Percentiles rank a stretch among this genome's conserved stretches.
Conservation (phyloP, 2,329 filamentous ascomycete species). For the Colletotrichum sp. region DNA sequence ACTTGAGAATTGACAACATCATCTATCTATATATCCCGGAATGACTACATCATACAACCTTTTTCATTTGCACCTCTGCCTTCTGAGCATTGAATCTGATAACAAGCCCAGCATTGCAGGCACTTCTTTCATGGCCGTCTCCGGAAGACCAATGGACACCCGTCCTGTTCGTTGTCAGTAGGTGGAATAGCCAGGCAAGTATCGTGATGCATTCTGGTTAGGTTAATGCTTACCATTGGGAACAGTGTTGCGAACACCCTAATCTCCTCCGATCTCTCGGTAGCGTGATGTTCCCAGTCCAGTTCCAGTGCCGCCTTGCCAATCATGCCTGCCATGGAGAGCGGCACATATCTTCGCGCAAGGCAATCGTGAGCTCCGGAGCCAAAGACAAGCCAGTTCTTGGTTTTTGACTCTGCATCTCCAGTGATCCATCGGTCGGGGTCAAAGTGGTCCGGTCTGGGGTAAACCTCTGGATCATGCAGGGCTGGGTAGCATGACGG, state of each 20-base stretch:
- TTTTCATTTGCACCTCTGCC: background rate
- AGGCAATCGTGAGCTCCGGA: conserved; percentile 56
- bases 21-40: background rate
- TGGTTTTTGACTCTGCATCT: conserved; percentile 53
- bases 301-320: conserved; percentile 55
- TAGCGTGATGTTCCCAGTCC: conserved; percentile 56
- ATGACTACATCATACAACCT: background rate
- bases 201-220: background rate
- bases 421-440: conserved; percentile 59
- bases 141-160: background rate
- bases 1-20: too few relatives aligned
- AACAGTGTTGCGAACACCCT: conserved; percentile 54
- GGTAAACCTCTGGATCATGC: conserved; percentile 53
- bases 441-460: conserved; percentile 50
- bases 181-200: background rate
- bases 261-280: conserved; percentile 53
- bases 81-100: background rate
- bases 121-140: background rate
- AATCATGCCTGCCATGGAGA: conserved; percentile 57
- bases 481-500: conserved; percentile 57
- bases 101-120: background rate
- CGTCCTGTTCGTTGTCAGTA: background rate
- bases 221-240: conserved; percentile 44
- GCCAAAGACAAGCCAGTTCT: conserved; percentile 61
- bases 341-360: conserved; percentile 52